A percentile compares a stretch with the other conserved stretches of the same genome.
Conservation (phyloP, 2,329 filamentous ascomycete genomes). For the Aspergillus awamori region DNA sequence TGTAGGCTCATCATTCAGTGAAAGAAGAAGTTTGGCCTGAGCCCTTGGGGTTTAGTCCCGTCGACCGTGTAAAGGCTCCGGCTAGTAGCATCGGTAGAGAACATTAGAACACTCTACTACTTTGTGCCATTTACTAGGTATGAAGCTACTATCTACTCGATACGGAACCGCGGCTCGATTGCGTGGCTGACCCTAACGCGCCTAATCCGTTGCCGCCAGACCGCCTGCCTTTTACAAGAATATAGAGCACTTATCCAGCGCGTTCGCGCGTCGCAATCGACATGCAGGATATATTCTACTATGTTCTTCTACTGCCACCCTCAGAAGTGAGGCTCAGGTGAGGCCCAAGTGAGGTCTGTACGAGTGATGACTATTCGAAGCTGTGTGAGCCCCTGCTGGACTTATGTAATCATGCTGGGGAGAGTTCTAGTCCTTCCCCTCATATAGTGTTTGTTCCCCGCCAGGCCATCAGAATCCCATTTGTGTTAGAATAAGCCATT, state of each 20-base stretch:
- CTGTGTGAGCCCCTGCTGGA: too few species aligned
- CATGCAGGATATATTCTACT: not conserved
- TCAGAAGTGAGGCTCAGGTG: not conserved
- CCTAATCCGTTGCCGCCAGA: not conserved
- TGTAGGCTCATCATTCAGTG: too few species aligned
- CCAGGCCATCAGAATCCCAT: not conserved
- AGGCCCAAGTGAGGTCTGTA: not conserved
- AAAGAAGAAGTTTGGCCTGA: too few species aligned
- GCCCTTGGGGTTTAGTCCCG: too few species aligned
- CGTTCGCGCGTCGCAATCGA: not conserved
- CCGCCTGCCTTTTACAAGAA: conserved; percentile 11
- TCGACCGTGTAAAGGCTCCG: too few species aligned
- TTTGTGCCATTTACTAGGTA: too few species aligned
- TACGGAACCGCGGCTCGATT: not conserved
- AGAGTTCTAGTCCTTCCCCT: not conserved
- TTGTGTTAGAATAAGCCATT: not conserved
- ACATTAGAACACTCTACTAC: not conserved
- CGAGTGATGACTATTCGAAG: not conserved
- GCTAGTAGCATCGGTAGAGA: not conserved
- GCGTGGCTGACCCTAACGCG: not conserved
- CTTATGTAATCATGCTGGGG: not conserved
- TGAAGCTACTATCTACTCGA: too few species aligned
- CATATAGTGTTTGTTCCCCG: not conserved
- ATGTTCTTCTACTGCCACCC: not conserved
- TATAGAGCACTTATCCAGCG: conserved; percentile 4